Conservation (phyloP, 345 rosid genomes). For the Crucihimalaya himalaica region DNA sequence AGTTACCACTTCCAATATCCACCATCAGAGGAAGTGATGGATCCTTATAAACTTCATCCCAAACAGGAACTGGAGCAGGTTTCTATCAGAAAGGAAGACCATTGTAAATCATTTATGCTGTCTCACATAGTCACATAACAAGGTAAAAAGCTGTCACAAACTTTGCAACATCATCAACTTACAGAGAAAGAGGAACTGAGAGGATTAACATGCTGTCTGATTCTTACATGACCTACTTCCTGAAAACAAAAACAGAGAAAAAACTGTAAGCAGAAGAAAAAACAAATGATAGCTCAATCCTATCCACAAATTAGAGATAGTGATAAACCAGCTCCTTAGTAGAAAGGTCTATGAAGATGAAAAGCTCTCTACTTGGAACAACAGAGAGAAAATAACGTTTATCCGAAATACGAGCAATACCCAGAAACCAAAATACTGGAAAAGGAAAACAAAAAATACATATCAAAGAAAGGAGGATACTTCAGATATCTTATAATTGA, state of each 20-base stretch:
- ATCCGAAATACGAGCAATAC: not conserved
- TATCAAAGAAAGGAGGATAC: slow-evolving; percentile 38
- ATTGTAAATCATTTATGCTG: not conserved
- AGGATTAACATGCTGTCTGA: slow-evolving; percentile 97
- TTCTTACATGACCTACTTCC: slow-evolving; percentile 80
- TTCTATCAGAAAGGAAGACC: slow-evolving; percentile 40
- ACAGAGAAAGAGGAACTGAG: slow-evolving; percentile 80
- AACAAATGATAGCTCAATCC: not conserved
- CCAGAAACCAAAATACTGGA: not conserved
- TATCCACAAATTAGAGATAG: not conserved
- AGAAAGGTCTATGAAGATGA: not conserved
- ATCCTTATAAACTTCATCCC: slow-evolving; percentile 74
- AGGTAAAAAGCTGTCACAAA: slow-evolving; percentile 1
- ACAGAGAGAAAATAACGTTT: not conserved
- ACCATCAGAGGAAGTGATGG: slow-evolving; percentile 86
- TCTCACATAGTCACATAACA: not conserved
- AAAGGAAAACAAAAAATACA: not conserved
- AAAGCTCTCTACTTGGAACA: slow-evolving; percentile 3
- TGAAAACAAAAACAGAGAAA: slow-evolving; percentile 35
- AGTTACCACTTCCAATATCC: slow-evolving; percentile 92
- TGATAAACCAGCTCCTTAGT: not conserved
- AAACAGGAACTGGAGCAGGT: slow-evolving; percentile 68
- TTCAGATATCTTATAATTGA: slow-evolving; percentile 56
- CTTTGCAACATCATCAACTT: slow-evolving; percentile 36
- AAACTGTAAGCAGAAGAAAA: not conserved